Base-by-base conservation (phyloP, 1,284 basidiomycete species). In the Cutaneotrichosporon curvatum region DNA sequence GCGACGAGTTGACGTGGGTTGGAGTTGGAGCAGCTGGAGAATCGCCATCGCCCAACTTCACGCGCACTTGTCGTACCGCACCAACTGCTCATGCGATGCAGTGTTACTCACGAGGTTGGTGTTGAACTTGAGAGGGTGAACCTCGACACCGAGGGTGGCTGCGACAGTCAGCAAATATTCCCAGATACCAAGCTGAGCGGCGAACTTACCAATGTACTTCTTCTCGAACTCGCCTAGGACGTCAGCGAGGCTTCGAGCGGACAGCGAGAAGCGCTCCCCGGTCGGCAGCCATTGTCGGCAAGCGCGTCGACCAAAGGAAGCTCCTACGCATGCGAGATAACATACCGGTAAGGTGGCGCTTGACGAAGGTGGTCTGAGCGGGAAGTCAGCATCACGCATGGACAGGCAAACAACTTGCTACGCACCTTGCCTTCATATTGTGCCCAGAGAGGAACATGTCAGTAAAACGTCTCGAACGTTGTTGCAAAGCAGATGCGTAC, bases 91-190 rank as follows among this genome's bases (percentile, higher is more conserved):
- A n/a, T n/a, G 8, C 25, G 12, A 28, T 7, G 25, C 12, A 4
- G 16, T 19, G 20, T 21, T 40, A 51, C 50, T 33, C 41, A 51
- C 50, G 67, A 87, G 94, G 82, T 97, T 97, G 78, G 95, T 99
- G 67, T 88, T 80, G 81, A 99, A 99, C 37, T 79, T 77, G 45
- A 98, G 80, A 55, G 94, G 94, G 78, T 98, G 94, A 39, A 99
- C 94, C 75, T 99, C 94, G 65, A 97, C 94, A 82, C 95, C 94
- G 57, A 99, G 87, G 49, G 95, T 99, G 65, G 94, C 94, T 94
- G 72, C 34, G 50, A 48, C 40, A 43, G 33, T 43, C 25, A 56
- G 40, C 32, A 21, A n/a, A 7, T n/a, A n/a, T 9, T 14, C 32
- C 9, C 8, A 15, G 30, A n/a, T 8, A 19, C 5, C 16, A 32